These are phyloP conservation scores for Gynostemma pentaphyllum DNA, from an alignment of 306 rosid genomes.

Conservation along the genomic window DNA sequence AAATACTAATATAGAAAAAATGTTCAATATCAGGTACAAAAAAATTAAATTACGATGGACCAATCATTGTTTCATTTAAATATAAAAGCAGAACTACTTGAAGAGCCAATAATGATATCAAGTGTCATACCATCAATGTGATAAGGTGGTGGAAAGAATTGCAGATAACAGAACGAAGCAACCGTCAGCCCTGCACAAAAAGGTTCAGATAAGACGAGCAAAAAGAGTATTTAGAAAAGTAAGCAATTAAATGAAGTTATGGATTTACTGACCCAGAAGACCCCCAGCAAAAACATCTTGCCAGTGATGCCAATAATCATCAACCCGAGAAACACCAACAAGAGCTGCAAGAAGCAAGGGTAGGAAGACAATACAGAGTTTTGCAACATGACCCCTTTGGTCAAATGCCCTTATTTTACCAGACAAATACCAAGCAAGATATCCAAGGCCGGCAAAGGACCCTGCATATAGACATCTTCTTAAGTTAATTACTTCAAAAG, in stretches of 20 bases:
- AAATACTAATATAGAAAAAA: not conserved
- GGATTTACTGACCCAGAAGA: constrained; percentile 48
- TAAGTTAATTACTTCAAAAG: not conserved
- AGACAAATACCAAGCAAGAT: constrained; percentile 64
- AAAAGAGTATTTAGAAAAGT: not conserved
- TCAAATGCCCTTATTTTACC: constrained; percentile 81
- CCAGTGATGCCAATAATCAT: constrained; percentile 99
- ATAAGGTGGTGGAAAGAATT: constrained; percentile 92
- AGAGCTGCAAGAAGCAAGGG: constrained; percentile 71
- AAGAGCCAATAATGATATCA: constrained; percentile 5
- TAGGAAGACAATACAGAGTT: constrained; percentile 55
- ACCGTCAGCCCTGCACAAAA: constrained; percentile 46
- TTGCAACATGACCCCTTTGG: constrained; percentile 67
- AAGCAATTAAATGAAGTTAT: not conserved
- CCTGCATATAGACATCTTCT: constrained; percentile 33
- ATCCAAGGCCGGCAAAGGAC: constrained; percentile 89
- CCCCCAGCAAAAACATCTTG: constrained; percentile 81
- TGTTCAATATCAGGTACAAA: not conserved
- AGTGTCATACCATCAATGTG: constrained; percentile 54
- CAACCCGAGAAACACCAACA: constrained; percentile 79
- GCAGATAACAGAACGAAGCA: constrained; percentile 82
- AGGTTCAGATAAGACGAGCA: constrained; percentile 19
- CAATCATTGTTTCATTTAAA: not conserved
- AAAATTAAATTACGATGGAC: not conserved
- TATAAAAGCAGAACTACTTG: not conserved